Conservation (phyloP, 129 eudicot species). For the Pseudognaphalium luteoalbum region DNA sequence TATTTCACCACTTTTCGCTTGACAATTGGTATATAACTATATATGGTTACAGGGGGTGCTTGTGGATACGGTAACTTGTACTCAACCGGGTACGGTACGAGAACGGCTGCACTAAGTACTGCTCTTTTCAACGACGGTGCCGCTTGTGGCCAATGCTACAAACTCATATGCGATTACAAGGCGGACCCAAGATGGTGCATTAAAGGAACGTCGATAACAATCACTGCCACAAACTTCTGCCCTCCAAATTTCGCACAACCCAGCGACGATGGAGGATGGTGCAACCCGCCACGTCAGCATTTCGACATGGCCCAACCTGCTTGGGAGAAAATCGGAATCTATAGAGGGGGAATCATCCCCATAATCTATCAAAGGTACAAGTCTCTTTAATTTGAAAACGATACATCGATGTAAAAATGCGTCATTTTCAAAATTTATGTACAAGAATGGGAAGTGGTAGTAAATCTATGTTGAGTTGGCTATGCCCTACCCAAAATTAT, state of each 20-base stretch:
- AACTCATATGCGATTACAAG: constrained; percentile 62
- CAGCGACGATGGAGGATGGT: constrained; percentile 82
- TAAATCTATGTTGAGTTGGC: too few relatives aligned
- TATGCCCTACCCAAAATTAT: too few relatives aligned
- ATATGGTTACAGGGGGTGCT: constrained; percentile 61
- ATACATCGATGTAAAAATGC: too few relatives aligned
- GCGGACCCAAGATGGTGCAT: constrained; percentile 73
- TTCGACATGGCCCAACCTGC: constrained; percentile 97
- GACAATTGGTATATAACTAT: not conserved
- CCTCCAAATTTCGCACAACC: constrained; percentile 77
- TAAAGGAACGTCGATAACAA: constrained; percentile 57
- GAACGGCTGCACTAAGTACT: constrained; percentile 86
- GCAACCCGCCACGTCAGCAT: constrained; percentile 87
- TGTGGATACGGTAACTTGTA: constrained; percentile 88
- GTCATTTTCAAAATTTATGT: too few relatives aligned
- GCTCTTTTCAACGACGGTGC: constrained; percentile 82
- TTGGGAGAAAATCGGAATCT: constrained; percentile 88
- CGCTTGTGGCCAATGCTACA: constrained; percentile 83
- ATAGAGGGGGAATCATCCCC: constrained; percentile 75
- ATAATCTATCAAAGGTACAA: constrained; percentile 65
- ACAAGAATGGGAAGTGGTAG: too few relatives aligned
- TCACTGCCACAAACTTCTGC: constrained; percentile 86
- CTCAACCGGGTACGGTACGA: constrained; percentile 67
- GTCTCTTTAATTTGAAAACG: too few relatives aligned
- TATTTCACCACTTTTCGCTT: too few relatives aligned